Percentiles rank a stretch among this genome's conserved stretches.
Conservation (phyloP, 2,329 filamentous ascomycete species). For the Botrytis fragariae region DNA sequence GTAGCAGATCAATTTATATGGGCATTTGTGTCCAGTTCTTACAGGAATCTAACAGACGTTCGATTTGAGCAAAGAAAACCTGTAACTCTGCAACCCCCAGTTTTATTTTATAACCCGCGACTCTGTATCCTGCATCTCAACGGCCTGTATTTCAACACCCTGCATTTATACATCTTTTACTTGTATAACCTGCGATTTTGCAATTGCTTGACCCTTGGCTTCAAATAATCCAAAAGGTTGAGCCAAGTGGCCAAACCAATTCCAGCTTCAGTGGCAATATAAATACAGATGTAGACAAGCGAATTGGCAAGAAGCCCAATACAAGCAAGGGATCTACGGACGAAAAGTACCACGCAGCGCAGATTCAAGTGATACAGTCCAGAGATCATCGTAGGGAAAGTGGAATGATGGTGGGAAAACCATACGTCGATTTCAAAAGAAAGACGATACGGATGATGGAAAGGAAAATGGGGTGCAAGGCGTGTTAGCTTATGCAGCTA, state of each 20-base stretch:
- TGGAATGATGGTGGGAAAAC: not conserved
- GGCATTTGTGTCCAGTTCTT: not conserved
- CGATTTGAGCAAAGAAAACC: not conserved
- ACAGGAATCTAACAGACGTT: not conserved
- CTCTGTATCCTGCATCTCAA: not conserved
- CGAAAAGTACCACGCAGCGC: not conserved
- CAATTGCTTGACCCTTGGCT: not conserved
- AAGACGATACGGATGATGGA: not conserved
- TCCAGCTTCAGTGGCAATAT: not conserved
- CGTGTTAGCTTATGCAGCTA: not conserved
- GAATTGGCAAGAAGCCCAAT: not conserved
- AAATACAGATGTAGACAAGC: not conserved
- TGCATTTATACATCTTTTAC: too few species aligned
- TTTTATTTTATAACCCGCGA: not conserved
- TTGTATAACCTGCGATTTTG: not conserved
- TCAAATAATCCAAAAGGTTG: not conserved
- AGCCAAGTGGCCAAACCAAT: not conserved
- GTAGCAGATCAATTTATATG: too few species aligned
- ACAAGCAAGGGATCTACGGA: not conserved
- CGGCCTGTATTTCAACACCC: too few species aligned
- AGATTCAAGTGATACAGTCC: not conserved
- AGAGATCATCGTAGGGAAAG: fast-evolving
- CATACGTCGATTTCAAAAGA: not conserved
- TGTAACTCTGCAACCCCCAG: not conserved
- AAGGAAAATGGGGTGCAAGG: not conserved